A percentile compares a stretch with the other conserved stretches of the same genome.
Conservation (phyloP, 2,329 filamentous ascomycete species). For the Colletotrichum lindemuthianum region DNA sequence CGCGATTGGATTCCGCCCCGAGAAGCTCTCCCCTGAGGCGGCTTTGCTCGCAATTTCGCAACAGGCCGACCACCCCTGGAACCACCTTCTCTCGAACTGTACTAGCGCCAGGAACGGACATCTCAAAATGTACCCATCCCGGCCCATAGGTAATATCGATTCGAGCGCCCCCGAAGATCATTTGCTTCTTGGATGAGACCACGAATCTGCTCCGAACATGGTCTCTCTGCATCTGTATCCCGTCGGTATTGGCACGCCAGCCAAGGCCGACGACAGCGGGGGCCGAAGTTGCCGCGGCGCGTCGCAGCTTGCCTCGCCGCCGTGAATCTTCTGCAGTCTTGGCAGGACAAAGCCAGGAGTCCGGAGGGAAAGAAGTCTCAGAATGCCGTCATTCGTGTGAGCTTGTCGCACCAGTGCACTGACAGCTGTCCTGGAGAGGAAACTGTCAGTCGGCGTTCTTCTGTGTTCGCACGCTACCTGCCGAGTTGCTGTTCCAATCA, state of each 20-base stretch:
- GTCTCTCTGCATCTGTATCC: too few relatives aligned
- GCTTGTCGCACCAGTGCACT: too few relatives aligned
- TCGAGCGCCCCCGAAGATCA: constrained; percentile 8
- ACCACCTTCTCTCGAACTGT: background rate
- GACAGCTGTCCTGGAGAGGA: too few relatives aligned
- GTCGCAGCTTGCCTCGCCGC: too few relatives aligned
- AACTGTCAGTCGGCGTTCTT: too few relatives aligned
- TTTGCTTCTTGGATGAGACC: background rate
- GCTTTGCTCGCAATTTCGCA: constrained; percentile 2
- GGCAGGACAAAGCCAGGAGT: too few relatives aligned
- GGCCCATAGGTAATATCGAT: background rate
- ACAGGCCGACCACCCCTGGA: constrained; percentile 3
- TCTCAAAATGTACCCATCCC: constrained; percentile 3
- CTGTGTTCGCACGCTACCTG: too few relatives aligned
- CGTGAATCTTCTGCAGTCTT: too few relatives aligned
- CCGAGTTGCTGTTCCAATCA: too few relatives aligned
- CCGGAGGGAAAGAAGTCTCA: too few relatives aligned
- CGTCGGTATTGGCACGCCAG: background rate
- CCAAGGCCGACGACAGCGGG: background rate
- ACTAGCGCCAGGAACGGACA: constrained; percentile 15
- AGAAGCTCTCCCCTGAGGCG: constrained; percentile 11
- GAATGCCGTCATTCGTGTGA: too few relatives aligned
- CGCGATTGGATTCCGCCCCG: constrained; percentile 15
- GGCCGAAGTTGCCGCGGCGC: background rate
- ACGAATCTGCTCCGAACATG: background rate